These are phyloP conservation scores for Colletotrichum shisoi DNA, from an alignment of 2,329 filamentous ascomycete species.

Conservation along the genomic window DNA sequence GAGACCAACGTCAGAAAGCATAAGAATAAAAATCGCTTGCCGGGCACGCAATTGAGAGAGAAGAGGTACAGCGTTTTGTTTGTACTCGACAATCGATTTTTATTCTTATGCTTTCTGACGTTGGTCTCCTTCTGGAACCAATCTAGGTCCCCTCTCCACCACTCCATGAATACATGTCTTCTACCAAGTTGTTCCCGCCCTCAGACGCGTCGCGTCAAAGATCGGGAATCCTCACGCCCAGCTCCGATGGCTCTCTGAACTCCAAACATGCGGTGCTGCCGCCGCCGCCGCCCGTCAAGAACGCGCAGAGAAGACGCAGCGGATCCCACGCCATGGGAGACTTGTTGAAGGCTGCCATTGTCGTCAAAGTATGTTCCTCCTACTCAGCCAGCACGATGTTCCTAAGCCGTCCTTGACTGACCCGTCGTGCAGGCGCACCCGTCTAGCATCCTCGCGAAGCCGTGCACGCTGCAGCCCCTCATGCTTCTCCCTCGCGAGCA, in stretches of 20 bases:
- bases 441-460: slow-evolving; percentile 60
- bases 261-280: slow-evolving; percentile 45
- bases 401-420: slow-evolving; percentile 36
- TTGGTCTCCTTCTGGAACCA: not conserved
- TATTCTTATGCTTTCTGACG: not conserved
- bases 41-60: not conserved
- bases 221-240: slow-evolving; percentile 54
- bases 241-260: slow-evolving; percentile 52
- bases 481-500: slow-evolving; percentile 69
- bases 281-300: slow-evolving; percentile 43
- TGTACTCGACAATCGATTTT: not conserved
- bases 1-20: too few species aligned
- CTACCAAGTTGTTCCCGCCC: slow-evolving; percentile 31
- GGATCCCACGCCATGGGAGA: slow-evolving; percentile 57
- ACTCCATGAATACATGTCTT: slow-evolving; percentile 39
- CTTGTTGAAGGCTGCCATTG: slow-evolving; percentile 60
- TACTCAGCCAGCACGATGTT: not conserved
- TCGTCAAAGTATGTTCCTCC: slow-evolving; percentile 57
- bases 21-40: too few species aligned
- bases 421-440: slow-evolving; percentile 61
- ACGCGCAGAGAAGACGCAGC: slow-evolving; percentile 50
- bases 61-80: not conserved
- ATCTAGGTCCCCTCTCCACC: not conserved
- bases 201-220: slow-evolving; percentile 61
- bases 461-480: slow-evolving; percentile 65